Conservation (phyloP, 192 early-diverging fungal genomes). For the Geranomyces michiganensis region DNA sequence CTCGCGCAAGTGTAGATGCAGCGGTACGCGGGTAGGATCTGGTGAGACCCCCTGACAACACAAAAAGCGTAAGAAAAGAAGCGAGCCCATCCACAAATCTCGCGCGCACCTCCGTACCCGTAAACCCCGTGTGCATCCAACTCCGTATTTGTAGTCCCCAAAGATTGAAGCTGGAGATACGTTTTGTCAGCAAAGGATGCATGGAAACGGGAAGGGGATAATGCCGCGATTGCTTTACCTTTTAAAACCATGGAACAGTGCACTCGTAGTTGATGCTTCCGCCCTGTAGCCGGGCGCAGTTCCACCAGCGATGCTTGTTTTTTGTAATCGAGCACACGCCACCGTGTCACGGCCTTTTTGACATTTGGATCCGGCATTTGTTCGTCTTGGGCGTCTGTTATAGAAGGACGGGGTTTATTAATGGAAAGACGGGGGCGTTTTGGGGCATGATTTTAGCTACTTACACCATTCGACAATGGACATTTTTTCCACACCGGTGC, state of each 20-base stretch:
- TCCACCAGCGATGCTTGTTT: slow-evolving; percentile 40
- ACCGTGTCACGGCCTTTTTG: slow-evolving; percentile 41
- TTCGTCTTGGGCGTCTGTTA: slow-evolving; percentile 29
- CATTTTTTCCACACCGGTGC: slow-evolving; percentile 35
- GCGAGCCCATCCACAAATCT: slow-evolving; percentile 25
- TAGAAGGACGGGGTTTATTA: neutral
- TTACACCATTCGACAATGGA: slow-evolving; percentile 41
- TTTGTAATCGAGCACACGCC: slow-evolving; percentile 14
- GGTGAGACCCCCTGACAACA: slow-evolving; percentile 18
- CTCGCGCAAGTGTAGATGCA: slow-evolving; percentile 49
- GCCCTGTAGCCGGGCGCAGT: slow-evolving; percentile 45
- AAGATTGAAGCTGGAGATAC: slow-evolving; percentile 33
- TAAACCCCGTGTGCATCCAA: slow-evolving; percentile 38
- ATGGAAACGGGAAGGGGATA: no score
- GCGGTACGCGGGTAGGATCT: slow-evolving; percentile 38
- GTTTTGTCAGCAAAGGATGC: neutral
- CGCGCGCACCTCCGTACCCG: slow-evolving; percentile 39
- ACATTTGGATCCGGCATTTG: slow-evolving; percentile 4
- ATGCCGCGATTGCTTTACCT: no score
- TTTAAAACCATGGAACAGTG: slow-evolving; percentile 44
- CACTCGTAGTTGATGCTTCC: slow-evolving; percentile 54
- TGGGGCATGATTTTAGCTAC: neutral
- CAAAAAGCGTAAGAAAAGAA: no score
- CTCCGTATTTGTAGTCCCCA: slow-evolving; percentile 53
- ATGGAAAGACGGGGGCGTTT: neutral